Percentiles rank a stretch among this genome's conserved stretches.
Evolutionary conservation across 192 early-diverging fungal genomes (phyloP).

Genomic region (Backusella sp.): DNA sequence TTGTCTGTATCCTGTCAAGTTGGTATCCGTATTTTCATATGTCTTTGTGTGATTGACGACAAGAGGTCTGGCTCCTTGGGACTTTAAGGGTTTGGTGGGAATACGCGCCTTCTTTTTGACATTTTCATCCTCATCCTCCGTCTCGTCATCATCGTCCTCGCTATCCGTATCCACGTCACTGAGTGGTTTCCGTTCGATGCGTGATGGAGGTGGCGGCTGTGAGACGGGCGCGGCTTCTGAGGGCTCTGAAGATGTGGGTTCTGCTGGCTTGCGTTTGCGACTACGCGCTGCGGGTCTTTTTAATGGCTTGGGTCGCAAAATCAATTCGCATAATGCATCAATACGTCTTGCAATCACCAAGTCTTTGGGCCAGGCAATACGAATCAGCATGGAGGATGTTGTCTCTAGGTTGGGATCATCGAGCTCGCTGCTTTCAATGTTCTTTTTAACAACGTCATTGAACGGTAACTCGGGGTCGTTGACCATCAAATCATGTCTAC

Average conservation of each 20-base stretch:
- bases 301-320: conserved; percentile 46
- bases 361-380: conserved; percentile 56
- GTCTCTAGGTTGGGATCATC: conserved; percentile 24
- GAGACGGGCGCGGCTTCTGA: neutral
- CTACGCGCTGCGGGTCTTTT: conserved; percentile 31
- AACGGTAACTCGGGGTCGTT: conserved; percentile 58
- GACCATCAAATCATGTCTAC: conserved; percentile 65
- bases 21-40: neutral
- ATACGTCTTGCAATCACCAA: conserved; percentile 53
- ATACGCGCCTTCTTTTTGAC: neutral
- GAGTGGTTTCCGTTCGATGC: neutral
- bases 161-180: conserved; percentile 14
- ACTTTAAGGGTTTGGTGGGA: conserved; percentile 7
- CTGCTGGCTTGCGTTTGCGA: conserved; percentile 18
- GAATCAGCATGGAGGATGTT: conserved; percentile 27
- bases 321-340: conserved; percentile 51
- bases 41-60: neutral
- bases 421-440: conserved; percentile 20
- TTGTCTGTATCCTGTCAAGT: neutral
- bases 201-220: neutral
- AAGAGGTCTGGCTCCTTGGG: neutral
- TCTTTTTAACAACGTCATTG: conserved; percentile 35
- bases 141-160: neutral
- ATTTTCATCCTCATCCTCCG: conserved; percentile 2
- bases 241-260: neutral